Percentiles rank a stretch among this genome's conserved stretches.
phyloP scores from a whole-genome alignment of 192 early-diverging fungal genomes.

The Coemansia sp. region DNA sequence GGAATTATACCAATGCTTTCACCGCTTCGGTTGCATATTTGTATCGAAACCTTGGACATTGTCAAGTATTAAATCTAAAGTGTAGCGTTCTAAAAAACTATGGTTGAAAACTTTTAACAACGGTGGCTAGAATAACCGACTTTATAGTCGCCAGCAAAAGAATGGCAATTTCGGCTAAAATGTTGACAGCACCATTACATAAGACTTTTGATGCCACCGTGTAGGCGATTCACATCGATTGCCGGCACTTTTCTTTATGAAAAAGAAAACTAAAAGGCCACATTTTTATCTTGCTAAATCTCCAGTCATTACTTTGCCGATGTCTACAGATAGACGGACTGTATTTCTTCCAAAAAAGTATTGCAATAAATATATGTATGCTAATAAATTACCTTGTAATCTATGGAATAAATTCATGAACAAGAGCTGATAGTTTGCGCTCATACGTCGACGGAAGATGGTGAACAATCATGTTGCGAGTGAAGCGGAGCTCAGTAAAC shows the following conservation, averaged over 20 bases:
- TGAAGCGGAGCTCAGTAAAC: slow-evolving; percentile 78
- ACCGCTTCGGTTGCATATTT: not conserved
- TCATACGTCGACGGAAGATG: slow-evolving; percentile 77
- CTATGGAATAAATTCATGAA: slow-evolving; percentile 21
- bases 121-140: too few relatives aligned
- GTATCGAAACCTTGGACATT: not conserved
- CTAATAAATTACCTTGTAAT: not conserved
- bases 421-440: slow-evolving; percentile 44
- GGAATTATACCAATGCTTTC: not conserved
- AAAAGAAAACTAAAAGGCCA: not conserved
- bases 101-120: too few relatives aligned
- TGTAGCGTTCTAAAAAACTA: not conserved
- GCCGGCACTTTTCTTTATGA: not conserved
- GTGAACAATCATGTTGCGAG: slow-evolving; percentile 76
- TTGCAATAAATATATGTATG: not conserved
- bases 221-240: too few relatives aligned
- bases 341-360: not conserved
- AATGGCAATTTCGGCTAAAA: too few relatives aligned
- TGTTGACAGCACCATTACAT: too few relatives aligned
- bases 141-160: too few relatives aligned
- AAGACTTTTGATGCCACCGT: too few relatives aligned
- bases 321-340: not conserved
- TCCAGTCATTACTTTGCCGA: not conserved
- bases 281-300: not conserved
- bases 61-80: not conserved